phyloP scores from a whole-genome alignment of 176 grass and related monocot species.

The Zoysia japonica region DNA sequence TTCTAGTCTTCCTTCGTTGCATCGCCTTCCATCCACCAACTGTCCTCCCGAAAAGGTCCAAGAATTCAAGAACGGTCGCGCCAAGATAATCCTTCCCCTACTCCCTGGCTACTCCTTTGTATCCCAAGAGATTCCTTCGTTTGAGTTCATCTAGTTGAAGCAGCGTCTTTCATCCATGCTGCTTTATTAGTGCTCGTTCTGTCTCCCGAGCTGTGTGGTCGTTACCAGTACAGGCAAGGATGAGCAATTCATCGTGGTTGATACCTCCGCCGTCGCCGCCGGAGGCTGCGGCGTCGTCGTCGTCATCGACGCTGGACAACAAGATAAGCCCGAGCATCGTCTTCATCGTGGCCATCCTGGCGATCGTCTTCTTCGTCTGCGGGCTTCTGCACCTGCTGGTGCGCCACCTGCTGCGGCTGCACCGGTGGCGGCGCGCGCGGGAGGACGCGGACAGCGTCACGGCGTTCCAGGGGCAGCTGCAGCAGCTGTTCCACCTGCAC shows the following conservation, averaged over 20 bases:
- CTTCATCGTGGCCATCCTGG: conserved; percentile 64
- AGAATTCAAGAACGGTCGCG: neutral
- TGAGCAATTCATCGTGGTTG: conserved; percentile 42
- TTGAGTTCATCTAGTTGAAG: neutral
- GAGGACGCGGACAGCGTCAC: conserved; percentile 57
- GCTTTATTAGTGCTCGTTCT: neutral
- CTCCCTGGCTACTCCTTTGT: neutral
- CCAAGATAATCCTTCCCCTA: conserved; percentile 39
- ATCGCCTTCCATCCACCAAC: neutral
- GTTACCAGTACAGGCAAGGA: neutral
- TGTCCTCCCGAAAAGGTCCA: neutral
- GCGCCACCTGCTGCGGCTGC: conserved; percentile 58
- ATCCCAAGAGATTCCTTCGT: neutral
- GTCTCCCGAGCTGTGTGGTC: neutral
- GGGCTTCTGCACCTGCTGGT: conserved; percentile 72
- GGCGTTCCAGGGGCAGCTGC: conserved; percentile 85
- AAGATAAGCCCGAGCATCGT: conserved; percentile 86
- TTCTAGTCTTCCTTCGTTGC: neutral
- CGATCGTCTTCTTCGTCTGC: conserved; percentile 87
- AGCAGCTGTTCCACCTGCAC: conserved; percentile 95
- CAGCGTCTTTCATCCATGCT: neutral
- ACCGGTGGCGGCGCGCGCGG: conserved; percentile 12
- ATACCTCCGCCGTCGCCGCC: neutral
- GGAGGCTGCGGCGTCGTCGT: neutral
- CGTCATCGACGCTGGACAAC: conserved; percentile 26